Percentiles rank a stretch among this genome's conserved stretches.
Evolutionary conservation across 148 eudicot genomes (phyloP).

Genomic region (Persicaria tinctoria): DNA sequence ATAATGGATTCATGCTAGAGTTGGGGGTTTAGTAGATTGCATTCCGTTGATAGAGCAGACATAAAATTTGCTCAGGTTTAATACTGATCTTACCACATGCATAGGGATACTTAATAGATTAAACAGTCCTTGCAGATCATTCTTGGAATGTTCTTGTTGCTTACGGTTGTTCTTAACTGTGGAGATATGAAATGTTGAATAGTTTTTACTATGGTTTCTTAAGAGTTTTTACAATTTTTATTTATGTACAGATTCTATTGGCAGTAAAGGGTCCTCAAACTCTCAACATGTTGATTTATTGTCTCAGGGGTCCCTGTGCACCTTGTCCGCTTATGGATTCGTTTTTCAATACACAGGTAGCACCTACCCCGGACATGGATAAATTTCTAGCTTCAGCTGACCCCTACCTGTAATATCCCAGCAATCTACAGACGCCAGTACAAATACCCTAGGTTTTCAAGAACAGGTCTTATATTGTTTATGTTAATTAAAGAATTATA

Average conservation of each 20-base stretch:
- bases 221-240: not conserved
- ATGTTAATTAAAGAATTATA: no score
- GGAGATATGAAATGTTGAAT: not conserved
- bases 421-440: no score
- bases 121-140: not conserved
- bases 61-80: not conserved
- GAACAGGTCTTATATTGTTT: no score
- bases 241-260: not conserved
- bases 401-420: no score
- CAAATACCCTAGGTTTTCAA: no score
- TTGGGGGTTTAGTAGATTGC: not conserved
- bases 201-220: not conserved
- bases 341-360: no score
- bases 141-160: not conserved
- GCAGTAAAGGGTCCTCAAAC: not conserved
- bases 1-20: not conserved
- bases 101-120: not conserved
- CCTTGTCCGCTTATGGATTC: constrained; percentile 89
- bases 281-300: constrained; percentile 11
- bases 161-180: not conserved
- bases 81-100: not conserved
- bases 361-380: no score
- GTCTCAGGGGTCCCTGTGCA: constrained; percentile 91
- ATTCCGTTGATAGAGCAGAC: not conserved
- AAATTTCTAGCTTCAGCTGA: no score